phyloP scores from a whole-genome alignment of 2,329 filamentous ascomycete genomes.

The Fusarium anguioides region DNA sequence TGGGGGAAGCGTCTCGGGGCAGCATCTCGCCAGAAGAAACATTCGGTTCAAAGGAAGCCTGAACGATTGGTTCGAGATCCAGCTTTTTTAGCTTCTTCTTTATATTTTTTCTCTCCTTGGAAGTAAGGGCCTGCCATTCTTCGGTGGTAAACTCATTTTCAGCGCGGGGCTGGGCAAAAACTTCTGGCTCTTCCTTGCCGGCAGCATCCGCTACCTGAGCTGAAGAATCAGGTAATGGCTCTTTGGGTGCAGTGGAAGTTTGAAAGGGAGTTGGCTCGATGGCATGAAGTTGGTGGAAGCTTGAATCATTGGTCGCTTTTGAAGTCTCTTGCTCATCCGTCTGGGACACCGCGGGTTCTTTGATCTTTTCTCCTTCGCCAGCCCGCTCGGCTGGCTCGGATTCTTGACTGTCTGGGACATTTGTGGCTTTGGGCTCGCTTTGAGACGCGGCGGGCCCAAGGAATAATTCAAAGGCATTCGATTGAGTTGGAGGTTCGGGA shows the following conservation, averaged over 20 bases:
- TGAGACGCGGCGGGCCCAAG: not conserved
- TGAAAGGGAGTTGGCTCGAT: not conserved
- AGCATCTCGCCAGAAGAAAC: not conserved
- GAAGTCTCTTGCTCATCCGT: conserved; percentile 8
- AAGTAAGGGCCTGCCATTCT: conserved; percentile 29
- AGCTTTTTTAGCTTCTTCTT: conserved; percentile 39
- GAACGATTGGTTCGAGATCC: conserved; percentile 31
- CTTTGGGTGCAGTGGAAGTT: not conserved
- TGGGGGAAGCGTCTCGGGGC: not conserved
- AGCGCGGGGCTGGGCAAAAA: not conserved
- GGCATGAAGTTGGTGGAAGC: not conserved
- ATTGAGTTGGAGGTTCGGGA: not conserved
- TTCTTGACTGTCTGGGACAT: conserved; percentile 14
- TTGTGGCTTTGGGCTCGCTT: conserved; percentile 7
- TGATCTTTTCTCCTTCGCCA: conserved; percentile 48
- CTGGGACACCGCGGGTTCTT: not conserved
- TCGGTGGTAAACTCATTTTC: conserved; percentile 20
- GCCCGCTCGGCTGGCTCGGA: conserved; percentile 41
- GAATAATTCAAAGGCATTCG: not conserved
- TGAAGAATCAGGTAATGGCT: not conserved
- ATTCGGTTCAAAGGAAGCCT: conserved; percentile 8
- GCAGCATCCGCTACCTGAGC: not conserved
- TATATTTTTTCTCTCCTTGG: conserved; percentile 41
- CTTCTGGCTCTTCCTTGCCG: not conserved
- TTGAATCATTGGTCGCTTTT: conserved; percentile 16